Conservation (phyloP, 441 rosid genomes). For the Populus hybrid region DNA sequence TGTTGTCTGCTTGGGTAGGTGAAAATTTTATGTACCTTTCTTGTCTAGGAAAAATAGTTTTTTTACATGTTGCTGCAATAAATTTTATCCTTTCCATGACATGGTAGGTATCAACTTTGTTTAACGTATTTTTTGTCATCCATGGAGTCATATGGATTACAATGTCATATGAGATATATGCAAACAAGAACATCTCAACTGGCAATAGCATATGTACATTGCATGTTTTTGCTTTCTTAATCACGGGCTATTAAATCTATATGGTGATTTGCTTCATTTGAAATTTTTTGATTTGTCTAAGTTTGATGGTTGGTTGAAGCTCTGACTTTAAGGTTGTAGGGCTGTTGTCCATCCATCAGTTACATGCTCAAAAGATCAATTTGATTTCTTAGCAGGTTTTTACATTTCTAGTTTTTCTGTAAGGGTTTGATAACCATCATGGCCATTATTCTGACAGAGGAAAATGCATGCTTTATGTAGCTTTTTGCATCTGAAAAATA, state of each 20-base stretch:
- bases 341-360: background rate
- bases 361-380: background rate
- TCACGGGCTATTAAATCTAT: background rate
- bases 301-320: background rate
- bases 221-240: background rate
- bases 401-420: background rate
- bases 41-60: background rate
- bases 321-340: background rate
- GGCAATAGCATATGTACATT: background rate
- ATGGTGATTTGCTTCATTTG: background rate
- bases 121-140: background rate
- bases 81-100: background rate
- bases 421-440: background rate
- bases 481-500: too few relatives aligned
- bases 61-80: background rate
- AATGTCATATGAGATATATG: background rate
- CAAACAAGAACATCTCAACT: background rate
- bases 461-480: too few relatives aligned
- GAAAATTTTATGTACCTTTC: slow-evolving; percentile 12
- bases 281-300: background rate
- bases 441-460: background rate
- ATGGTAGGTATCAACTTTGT: background rate
- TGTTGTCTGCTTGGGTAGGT: slow-evolving; percentile 98
- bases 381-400: background rate
- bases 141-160: background rate